Base-by-base conservation (phyloP, 2,329 filamentous ascomycete species). In the Colletotrichum orchidophilum region DNA sequence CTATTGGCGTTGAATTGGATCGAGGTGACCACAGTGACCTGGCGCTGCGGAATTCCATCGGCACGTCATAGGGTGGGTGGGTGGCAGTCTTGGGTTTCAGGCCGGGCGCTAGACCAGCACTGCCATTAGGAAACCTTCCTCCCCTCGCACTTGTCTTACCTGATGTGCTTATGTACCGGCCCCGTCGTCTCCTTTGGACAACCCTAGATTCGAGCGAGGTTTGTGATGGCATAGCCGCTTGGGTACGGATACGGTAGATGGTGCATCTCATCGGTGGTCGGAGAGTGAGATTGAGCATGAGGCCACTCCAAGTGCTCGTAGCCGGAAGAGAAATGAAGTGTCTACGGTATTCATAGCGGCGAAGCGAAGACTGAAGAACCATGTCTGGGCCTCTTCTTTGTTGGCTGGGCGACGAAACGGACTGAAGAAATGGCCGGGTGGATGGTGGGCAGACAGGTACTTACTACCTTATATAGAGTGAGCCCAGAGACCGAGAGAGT, bases 1-100 rank as follows among this genome's bases (percentile, higher is more conserved):
- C 31, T 24, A 49, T 42, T 64, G 52, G 52, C 18, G 42, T 57
- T 64, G 65, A 29, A 50, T 42, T 46, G 58, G 58, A 49, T n/a
- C 21, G 29, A 57, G 57, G 55, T 39, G 46, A 42, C 26, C 21
- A 21, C 46, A 49, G 55, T 39, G 46, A 42, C 26, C n/a, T 46
- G 39, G 60, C 33, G 29, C 21, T 39, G 39, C 49, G 31, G 27
- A 49, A 55, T 54, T 39, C 54, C 60, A 66, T 42, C 62, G 21
- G 63, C 68, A 68, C 68, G 68, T 71, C 68, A 68, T 71, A 63
- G 21, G 31, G 39, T 63, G 52, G 39, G 68, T 58, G 21, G 31
- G 39, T 63, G 52, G 39, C 64, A 68, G 63, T 62, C 64, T 59
- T 50, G 52, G 54, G 68, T 71, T 69, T 71, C 64, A 58, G 64